phyloP scores from a whole-genome alignment of 441 rosid genomes.

The Populus hybrid region DNA sequence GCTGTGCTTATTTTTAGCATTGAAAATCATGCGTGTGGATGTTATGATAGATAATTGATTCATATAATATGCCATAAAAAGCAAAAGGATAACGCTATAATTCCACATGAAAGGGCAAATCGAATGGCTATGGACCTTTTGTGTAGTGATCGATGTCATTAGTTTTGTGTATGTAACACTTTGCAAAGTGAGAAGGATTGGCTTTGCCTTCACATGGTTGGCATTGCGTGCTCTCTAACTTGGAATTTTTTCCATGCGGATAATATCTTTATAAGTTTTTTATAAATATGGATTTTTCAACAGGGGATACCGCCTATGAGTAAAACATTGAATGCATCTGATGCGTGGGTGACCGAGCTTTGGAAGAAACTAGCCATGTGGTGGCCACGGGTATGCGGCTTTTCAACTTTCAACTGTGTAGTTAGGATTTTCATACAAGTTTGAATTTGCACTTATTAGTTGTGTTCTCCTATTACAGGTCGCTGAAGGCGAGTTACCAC shows the following conservation, averaged over 20 bases:
- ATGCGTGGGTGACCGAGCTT: slow-evolving; percentile 73
- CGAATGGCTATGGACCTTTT: background rate
- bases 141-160: background rate
- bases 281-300: slow-evolving; percentile 10
- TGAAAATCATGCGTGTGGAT: background rate
- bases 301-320: slow-evolving; percentile 77
- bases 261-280: background rate
- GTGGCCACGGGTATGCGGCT: slow-evolving; percentile 77
- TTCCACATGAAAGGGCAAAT: background rate
- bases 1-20: background rate
- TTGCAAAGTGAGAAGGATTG: background rate
- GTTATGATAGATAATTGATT: background rate
- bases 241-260: background rate
- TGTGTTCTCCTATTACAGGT: slow-evolving; percentile 44
- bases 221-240: no score
- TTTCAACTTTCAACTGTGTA: background rate
- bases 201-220: background rate
- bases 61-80: background rate
- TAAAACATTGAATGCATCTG: slow-evolving; percentile 47
- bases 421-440: background rate
- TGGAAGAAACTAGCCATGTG: slow-evolving; percentile 67
- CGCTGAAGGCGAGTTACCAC: slow-evolving; percentile 69
- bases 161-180: background rate
- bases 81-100: background rate
- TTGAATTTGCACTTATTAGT: slow-evolving; percentile 7